Base-by-base conservation (phyloP, 768 basidiomycete genomes). In the Xerocomellus chrysenteron region DNA sequence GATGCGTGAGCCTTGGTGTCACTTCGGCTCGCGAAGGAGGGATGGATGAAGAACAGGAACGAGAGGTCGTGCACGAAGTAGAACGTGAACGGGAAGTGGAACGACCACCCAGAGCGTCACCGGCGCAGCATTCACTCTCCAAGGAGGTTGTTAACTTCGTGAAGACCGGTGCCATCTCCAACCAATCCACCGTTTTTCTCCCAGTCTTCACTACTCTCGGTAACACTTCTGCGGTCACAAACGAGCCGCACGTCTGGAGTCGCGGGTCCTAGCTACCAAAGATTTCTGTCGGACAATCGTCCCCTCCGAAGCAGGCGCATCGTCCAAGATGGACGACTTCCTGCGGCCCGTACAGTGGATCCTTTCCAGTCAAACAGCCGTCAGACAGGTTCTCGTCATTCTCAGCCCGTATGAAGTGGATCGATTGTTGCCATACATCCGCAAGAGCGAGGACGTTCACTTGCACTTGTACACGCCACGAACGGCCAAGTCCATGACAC, bases 31-130 rank as follows among this genome's bases (percentile, higher is more conserved):
- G 47, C 13, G 57, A 65, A n/a, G 56, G 44, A 24, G 57, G 56
- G 17, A 61, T 77, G 56, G 74, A 75, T n/a, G 78, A 81, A 57
- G 80, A 81, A 52, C 79, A 80, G 45, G 80, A 80, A 55, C 65
- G 79, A 51, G 78, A 81, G 56, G 67, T 80, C 12, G 59, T 61
- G 6, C 75, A 75, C 19, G 77, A 81, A 57, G 65, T 73, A 2
- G 77, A 80, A 57, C 61, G 62, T 17, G 78, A 80, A 59, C 58
- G 59, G 8, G 66, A 80, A 48, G 58, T 72, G 3, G 69, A 78
- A 57, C 66, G 76, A 26, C 74, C 77, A 5, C 67, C 71, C 1
- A 56, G 49, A 5, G 66, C 65, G 4, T 35, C 35, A 5, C 61
- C 76, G 7, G 71, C 69, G 39, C 26, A 2, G 9, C 17, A 17